Percentiles rank a stretch among this genome's conserved stretches.
Evolutionary conservation across 2,329 filamentous ascomycete species (phyloP).

Genomic region (Alternaria sp.): DNA sequence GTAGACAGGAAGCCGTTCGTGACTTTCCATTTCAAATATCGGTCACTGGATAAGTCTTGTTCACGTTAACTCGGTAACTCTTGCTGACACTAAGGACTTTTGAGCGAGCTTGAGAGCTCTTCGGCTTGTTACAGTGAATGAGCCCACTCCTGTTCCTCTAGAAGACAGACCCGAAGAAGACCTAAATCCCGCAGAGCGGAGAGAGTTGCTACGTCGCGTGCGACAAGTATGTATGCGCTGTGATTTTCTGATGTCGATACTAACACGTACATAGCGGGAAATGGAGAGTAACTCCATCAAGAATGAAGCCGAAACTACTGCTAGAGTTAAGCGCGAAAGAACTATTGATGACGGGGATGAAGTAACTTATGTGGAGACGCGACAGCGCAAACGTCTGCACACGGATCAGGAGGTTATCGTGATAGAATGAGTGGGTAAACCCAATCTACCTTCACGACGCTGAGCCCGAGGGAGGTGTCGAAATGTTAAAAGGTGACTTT

Average conservation of each 20-base stretch:
- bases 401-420: conserved; percentile 5
- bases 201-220: conserved; percentile 8
- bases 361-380: conserved; percentile 5
- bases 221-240: conserved; percentile 11
- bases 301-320: not conserved
- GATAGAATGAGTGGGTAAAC: not conserved
- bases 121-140: not conserved
- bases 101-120: conserved; percentile 14
- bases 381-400: conserved; percentile 14
- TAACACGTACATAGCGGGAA: conserved; percentile 8
- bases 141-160: not conserved
- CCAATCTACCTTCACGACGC: not conserved
- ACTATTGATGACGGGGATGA: conserved; percentile 6
- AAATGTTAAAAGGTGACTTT: not conserved
- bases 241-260: not conserved
- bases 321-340: conserved; percentile 12
- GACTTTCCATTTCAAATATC: conserved; percentile 21
- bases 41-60: conserved; percentile 14
- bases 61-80: not conserved
- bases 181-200: conserved; percentile 9
- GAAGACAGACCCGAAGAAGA: conserved; percentile 9
- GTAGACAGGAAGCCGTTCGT: conserved; percentile 12
- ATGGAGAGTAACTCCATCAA: not conserved
- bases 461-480: not conserved
- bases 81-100: not conserved